Conservation (phyloP, 2,329 filamentous ascomycete genomes). For the Xylariaceae sp. region DNA sequence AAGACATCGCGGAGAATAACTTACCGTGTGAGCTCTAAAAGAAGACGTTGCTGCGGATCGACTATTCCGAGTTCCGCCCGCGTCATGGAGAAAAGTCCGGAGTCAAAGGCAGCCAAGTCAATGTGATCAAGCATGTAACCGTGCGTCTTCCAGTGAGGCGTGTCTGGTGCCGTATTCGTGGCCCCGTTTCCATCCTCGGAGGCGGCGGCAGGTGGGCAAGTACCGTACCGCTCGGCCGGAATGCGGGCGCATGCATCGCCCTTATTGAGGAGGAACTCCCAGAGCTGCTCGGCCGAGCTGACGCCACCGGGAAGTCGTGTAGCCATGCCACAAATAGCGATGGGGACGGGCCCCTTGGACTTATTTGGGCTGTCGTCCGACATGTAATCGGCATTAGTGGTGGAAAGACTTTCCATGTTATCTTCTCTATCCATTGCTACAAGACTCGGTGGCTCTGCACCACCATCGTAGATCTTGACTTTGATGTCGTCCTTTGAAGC, state of each 20-base stretch:
- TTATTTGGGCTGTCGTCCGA: constrained; percentile 1
- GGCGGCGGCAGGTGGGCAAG: neutral
- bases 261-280: constrained; percentile 24
- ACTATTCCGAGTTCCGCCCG: constrained; percentile 26
- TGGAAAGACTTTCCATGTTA: constrained; percentile 1
- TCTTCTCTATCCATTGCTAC: neutral
- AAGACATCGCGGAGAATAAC: constrained; percentile 11
- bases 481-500: neutral
- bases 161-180: neutral
- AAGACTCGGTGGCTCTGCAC: neutral
- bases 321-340: constrained; percentile 28
- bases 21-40: constrained; percentile 32
- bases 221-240: constrained; percentile 3
- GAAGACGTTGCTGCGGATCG: constrained; percentile 36
- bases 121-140: constrained; percentile 14
- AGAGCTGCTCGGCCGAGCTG: constrained; percentile 7
- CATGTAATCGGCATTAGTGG: neutral
- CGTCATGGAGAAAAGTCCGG: constrained; percentile 19
- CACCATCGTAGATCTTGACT: neutral
- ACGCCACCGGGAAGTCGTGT: constrained; percentile 22
- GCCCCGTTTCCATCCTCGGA: neutral
- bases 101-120: constrained; percentile 21
- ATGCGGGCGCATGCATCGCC: constrained; percentile 13
- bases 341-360: neutral
- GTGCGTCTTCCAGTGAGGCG: constrained; percentile 8